Evolutionary conservation across 2,329 filamentous ascomycete species (phyloP), one percentile per base, ranked within the genome.

Genomic region (Beauveria asiatica): DNA sequence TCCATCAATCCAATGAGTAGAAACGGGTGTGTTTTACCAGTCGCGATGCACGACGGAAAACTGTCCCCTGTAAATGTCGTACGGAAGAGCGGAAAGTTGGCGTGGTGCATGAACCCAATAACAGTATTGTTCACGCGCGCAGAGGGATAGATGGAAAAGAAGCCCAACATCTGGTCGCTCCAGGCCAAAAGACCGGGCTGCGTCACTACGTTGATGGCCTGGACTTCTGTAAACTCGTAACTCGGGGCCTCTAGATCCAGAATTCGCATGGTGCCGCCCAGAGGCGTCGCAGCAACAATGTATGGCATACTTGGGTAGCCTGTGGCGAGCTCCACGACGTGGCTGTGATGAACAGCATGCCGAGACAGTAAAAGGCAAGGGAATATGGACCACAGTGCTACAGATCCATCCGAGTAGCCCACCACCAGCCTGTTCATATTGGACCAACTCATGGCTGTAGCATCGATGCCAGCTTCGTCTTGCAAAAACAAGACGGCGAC

Each of bases 261-360:
- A 10, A 85, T 67, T 23, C 79, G 80, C 23, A 77, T 71, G 23
- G 78, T 75, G 57, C 83, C 83, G 21, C 80, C 81, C 16, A 84
- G 73, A 0, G 83, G 82, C 4, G 77, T 74, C 1, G 82, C 82
- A 7, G 79, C 77, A n/a, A 85, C 72, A 9, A 83, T 67, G 63
- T 80, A 81, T 0, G 83, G 82, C 60, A 80, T 73, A 1, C 82
- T 81, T 4, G 83, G 83, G 63, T 82, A 84, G 21, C 76, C 81
- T 0, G 81, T 80, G 61, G 76, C 75, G 37, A 85, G 75, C 64
- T 84, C 80, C 62, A 84, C 74, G 4, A 85, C 73, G 57, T 76
- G 71, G 53, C 76, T 82, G 62, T 78, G 76, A 65, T 85, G 82
- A n/a, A 80, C 73, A 5, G 78, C 74, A 53, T 81, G 76, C 2